A percentile compares a stretch with the other conserved stretches of the same genome.
Evolutionary conservation across 768 basidiomycete species (phyloP).

Genomic region (Pleurotus eryngii): DNA sequence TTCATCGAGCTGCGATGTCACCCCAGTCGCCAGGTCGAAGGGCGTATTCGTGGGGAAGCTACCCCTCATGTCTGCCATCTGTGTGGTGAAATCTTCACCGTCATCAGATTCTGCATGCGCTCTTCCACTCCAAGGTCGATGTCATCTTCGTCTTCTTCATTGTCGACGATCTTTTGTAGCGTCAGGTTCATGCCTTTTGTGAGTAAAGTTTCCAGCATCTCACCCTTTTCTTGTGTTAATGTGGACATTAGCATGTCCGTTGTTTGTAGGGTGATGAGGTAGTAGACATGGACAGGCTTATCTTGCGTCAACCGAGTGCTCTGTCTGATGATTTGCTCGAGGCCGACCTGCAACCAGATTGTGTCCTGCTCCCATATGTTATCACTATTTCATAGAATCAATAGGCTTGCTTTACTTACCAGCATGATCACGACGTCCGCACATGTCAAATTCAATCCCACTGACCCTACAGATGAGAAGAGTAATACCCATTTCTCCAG

Average conservation of each 20-base stretch:
- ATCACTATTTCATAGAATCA: too few species aligned
- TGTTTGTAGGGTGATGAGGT: constrained; percentile 2
- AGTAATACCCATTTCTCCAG: not conserved
- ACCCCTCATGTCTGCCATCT: too few species aligned
- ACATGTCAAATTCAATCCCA: not conserved
- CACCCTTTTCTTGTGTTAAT: not conserved
- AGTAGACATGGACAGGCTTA: constrained; percentile 8
- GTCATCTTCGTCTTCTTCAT: not conserved
- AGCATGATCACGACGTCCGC: constrained; percentile 6
- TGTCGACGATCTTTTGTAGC: not conserved
- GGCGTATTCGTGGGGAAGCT: too few species aligned
- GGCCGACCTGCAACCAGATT: constrained; percentile 6
- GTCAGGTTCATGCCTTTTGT: not conserved
- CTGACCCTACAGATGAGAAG: constrained; percentile 6
- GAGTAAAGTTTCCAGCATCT: constrained; percentile 2
- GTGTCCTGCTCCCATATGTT: not conserved
- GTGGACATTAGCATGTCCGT: constrained; percentile 7
- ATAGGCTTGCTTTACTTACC: not conserved
- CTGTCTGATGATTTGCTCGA: constrained; percentile 6
- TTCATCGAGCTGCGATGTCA: too few species aligned
- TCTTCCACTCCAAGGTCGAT: not conserved
- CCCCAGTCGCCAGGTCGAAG: too few species aligned
- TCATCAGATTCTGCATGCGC: too few species aligned
- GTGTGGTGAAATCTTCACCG: too few species aligned
- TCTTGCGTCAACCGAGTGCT: constrained; percentile 2